phyloP scores from a whole-genome alignment of 768 basidiomycete species.

The Hemileccinum rubropunctum region DNA sequence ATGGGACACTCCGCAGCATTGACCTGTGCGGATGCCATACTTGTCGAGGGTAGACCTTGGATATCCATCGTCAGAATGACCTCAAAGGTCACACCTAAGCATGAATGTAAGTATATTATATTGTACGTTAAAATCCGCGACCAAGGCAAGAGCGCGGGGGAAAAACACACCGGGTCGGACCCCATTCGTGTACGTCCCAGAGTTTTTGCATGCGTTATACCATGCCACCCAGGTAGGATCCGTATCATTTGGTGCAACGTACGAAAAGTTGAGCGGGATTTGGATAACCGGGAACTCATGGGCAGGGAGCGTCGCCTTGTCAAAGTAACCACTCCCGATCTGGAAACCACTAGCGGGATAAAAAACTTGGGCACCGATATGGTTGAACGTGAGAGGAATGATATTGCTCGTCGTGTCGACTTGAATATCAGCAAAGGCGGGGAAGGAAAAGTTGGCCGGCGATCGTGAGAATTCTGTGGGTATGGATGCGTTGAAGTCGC shows the following conservation, averaged over 20 bases:
- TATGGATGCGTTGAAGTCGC: slow-evolving; percentile 53
- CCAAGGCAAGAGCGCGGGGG: background rate
- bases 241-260: slow-evolving; percentile 71
- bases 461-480: slow-evolving; percentile 64
- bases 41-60: slow-evolving; percentile 57
- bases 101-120: slow-evolving; percentile 5
- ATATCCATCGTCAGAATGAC: slow-evolving; percentile 68
- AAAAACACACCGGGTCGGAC: slow-evolving; percentile 55
- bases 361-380: slow-evolving; percentile 64
- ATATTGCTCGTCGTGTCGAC: slow-evolving; percentile 74
- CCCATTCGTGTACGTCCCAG: slow-evolving; percentile 44
- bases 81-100: slow-evolving; percentile 55
- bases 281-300: slow-evolving; percentile 61
- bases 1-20: slow-evolving; percentile 67
- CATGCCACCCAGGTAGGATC: slow-evolving; percentile 83
- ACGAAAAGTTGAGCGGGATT: slow-evolving; percentile 82
- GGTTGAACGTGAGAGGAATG: slow-evolving; percentile 71
- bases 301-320: slow-evolving; percentile 58
- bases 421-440: slow-evolving; percentile 70
- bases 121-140: background rate
- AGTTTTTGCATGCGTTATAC: slow-evolving; percentile 76
- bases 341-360: slow-evolving; percentile 63
- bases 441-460: slow-evolving; percentile 91
- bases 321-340: slow-evolving; percentile 67
- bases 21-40: slow-evolving; percentile 53